These are phyloP conservation scores for Orbilia oligospora DNA, from an alignment of 2,329 filamentous ascomycete genomes.

Conservation along the genomic window DNA sequence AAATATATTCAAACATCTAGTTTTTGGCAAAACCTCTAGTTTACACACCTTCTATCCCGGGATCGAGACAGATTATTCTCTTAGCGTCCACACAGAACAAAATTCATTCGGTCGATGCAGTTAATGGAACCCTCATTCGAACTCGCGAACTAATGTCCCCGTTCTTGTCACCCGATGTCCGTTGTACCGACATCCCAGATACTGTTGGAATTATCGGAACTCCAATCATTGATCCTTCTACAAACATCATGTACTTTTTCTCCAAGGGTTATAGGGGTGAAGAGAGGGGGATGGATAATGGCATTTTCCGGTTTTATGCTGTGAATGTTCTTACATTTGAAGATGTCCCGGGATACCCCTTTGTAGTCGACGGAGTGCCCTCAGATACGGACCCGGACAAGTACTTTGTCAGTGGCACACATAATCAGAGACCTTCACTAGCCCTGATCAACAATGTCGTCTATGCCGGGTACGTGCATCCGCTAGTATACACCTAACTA, in stretches of 20 bases:
- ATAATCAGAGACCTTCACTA: constrained; percentile 71
- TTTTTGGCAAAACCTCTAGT: constrained; percentile 71
- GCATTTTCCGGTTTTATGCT: constrained; percentile 64
- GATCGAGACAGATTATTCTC: constrained; percentile 67
- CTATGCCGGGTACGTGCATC: constrained; percentile 67
- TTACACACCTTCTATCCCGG: constrained; percentile 67
- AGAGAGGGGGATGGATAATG: constrained; percentile 63
- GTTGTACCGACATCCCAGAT: constrained; percentile 71
- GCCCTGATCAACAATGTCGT: constrained; percentile 69
- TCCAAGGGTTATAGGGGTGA: constrained; percentile 68
- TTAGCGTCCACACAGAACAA: constrained; percentile 67
- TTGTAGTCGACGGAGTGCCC: constrained; percentile 69
- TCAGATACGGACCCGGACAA: constrained; percentile 70
- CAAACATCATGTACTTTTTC: constrained; percentile 69
- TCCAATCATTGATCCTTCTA: constrained; percentile 69
- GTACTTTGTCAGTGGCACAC: constrained; percentile 72
- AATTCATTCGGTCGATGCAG: constrained; percentile 68
- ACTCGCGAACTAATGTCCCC: constrained; percentile 68
- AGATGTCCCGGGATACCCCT: constrained; percentile 69
- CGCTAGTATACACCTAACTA: not conserved
- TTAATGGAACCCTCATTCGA: constrained; percentile 67
- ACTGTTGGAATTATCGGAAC: constrained; percentile 70
- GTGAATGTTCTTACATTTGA: constrained; percentile 67
- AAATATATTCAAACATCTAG: constrained; percentile 51
- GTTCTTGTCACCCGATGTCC: constrained; percentile 70